Conservation (phyloP, 371 early-diverging fungal species). For the Circinella umbellata region DNA sequence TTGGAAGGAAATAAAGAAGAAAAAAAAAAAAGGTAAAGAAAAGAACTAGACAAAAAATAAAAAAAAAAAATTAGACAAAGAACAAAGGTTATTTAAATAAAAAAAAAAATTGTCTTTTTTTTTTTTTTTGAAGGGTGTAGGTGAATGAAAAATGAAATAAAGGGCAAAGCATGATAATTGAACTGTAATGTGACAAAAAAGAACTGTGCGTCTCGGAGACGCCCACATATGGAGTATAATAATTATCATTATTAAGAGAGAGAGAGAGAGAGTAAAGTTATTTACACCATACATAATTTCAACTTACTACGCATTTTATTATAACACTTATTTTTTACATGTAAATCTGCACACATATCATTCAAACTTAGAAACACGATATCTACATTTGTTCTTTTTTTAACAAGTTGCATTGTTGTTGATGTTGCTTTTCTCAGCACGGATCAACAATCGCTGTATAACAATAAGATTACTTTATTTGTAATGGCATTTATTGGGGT, state of each 20-base stretch:
- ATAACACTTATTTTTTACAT: background rate
- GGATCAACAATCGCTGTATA: slow-evolving; percentile 14
- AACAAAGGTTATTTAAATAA: background rate
- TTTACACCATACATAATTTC: background rate
- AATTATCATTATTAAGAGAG: no score
- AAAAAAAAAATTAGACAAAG: background rate
- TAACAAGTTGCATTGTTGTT: slow-evolving; percentile 17
- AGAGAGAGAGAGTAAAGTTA: background rate
- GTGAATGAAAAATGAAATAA: background rate
- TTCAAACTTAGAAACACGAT: no score
- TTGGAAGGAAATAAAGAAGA: no score
- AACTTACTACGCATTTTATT: background rate
- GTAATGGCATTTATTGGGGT: background rate
- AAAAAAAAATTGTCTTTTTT: no score
- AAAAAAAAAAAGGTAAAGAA: no score
- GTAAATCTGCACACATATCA: background rate
- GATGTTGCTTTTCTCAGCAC: slow-evolving; percentile 11
- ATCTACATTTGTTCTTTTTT: background rate
- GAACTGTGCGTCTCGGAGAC: slow-evolving; percentile 9
- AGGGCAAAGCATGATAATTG: slow-evolving; percentile 13
- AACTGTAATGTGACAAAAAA: slow-evolving; percentile 15
- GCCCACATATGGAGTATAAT: slow-evolving; percentile 4
- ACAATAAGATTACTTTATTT: slow-evolving; percentile 12
- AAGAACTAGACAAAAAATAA: background rate
- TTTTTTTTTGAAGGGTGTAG: no score